Percentiles rank a stretch among this genome's conserved stretches.
Evolutionary conservation across 1,139 yeast genomes (phyloP).

Genomic region (Entelexis sorbosivorans): DNA sequence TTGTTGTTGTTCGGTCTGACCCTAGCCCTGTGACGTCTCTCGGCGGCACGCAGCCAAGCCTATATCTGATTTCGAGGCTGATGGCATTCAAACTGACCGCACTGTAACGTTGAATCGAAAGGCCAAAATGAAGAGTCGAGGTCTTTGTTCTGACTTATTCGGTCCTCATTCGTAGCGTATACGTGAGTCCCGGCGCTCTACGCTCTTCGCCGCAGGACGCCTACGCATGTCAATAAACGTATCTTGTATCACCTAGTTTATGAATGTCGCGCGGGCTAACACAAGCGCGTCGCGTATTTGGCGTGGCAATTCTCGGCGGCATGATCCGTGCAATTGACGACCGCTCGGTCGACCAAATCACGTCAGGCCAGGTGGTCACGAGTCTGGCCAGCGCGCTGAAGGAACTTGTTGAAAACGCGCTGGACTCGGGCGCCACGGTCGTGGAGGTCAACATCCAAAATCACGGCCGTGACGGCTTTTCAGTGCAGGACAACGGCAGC

Average conservation of each 20-base stretch:
- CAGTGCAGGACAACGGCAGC: constrained; percentile 43
- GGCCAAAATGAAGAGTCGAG: too few relatives aligned
- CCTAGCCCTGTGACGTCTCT: background rate
- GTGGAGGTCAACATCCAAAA: constrained; percentile 58
- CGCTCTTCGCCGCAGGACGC: too few relatives aligned
- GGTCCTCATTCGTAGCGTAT: too few relatives aligned
- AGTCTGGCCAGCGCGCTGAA: constrained; percentile 69
- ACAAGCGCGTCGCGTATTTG: background rate
- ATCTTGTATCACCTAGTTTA: too few relatives aligned
- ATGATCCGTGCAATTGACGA: constrained; percentile 33
- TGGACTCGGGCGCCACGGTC: constrained; percentile 63
- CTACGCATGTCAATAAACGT: too few relatives aligned
- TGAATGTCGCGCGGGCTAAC: background rate
- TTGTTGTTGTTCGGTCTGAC: background rate
- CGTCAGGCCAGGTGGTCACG: constrained; percentile 87
- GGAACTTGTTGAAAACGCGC: constrained; percentile 74
- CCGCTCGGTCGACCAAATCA: constrained; percentile 55
- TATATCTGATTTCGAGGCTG: too few relatives aligned
- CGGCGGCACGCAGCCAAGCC: background rate
- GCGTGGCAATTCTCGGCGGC: background rate
- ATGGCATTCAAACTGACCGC: too few relatives aligned
- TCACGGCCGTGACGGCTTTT: constrained; percentile 58
- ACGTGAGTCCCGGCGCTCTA: too few relatives aligned
- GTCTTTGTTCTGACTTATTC: too few relatives aligned
- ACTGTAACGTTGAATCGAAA: too few relatives aligned